Conservation (phyloP, 2,329 filamentous ascomycete genomes). For the Aspergillus texensis region DNA sequence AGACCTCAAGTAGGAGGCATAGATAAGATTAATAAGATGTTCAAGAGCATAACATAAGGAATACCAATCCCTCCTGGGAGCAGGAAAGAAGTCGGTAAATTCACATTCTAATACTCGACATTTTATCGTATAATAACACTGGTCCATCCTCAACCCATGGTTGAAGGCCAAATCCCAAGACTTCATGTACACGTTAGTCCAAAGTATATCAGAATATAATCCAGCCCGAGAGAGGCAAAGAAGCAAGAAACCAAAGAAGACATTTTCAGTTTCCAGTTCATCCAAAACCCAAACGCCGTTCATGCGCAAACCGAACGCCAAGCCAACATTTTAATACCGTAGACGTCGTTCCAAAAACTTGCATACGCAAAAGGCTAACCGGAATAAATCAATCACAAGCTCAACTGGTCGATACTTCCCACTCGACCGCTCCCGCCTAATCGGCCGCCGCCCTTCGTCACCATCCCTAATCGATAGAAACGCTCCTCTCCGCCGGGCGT, state of each 20-base stretch:
- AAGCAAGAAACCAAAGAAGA: neutral
- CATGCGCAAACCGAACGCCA: constrained; percentile 5
- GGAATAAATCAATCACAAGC: constrained; percentile 39
- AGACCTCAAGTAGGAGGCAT: neutral
- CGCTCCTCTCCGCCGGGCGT: constrained; percentile 51
- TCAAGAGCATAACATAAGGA: neutral
- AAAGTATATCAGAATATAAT: neutral
- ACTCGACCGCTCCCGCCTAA: constrained; percentile 46
- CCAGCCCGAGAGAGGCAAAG: neutral
- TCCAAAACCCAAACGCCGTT: neutral
- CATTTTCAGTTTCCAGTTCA: neutral
- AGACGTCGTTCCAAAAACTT: neutral
- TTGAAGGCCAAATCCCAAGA: neutral
- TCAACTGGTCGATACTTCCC: constrained; percentile 53
- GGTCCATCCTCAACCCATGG: neutral
- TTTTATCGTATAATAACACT: constrained; percentile 1
- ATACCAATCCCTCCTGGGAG: neutral
- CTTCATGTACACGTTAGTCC: neutral
- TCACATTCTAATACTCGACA: neutral
- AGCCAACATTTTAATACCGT: neutral
- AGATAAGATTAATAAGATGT: neutral
- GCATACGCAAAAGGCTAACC: neutral
- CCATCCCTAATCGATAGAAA: constrained; percentile 52
- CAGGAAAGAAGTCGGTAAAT: neutral
- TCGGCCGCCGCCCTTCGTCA: constrained; percentile 47